Percentiles rank a stretch among this genome's conserved stretches.
These are phyloP conservation scores for Yamadazyma songkhlaensis DNA, from an alignment of 1,139 yeast species.

Conservation along the genomic window DNA sequence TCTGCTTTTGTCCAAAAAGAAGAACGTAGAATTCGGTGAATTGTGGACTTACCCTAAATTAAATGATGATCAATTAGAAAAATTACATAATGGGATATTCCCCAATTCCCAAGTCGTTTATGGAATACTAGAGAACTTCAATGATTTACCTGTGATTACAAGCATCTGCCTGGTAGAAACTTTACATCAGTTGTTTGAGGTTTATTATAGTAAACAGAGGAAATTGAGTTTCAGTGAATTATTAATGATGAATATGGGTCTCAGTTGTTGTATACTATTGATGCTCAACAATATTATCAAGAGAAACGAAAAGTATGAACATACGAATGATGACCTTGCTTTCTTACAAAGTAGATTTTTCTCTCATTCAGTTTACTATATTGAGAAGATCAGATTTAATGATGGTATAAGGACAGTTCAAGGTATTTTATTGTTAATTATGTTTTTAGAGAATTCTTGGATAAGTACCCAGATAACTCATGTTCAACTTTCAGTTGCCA, in stretches of 20 bases:
- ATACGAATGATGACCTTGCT: neutral
- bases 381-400: neutral
- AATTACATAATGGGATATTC: neutral
- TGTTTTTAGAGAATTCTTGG: conserved; percentile 41
- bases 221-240: neutral
- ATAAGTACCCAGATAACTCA: conserved; percentile 36
- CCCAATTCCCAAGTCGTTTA: neutral
- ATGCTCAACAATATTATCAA: neutral
- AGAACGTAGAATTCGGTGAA: neutral
- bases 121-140: neutral
- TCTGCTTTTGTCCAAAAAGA: too few relatives aligned
- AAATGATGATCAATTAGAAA: neutral
- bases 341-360: neutral
- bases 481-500: conserved; percentile 47
- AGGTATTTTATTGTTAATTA: conserved; percentile 39
- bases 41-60: neutral
- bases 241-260: conserved; percentile 2
- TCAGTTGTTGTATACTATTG: neutral
- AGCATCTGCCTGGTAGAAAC: neutral
- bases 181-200: neutral
- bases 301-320: neutral
- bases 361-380: conserved; percentile 1
- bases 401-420: neutral
- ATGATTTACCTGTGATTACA: neutral
- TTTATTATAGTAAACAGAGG: neutral